Conservation (phyloP, 345 rosid genomes). For the Pelargonium nanum region DNA sequence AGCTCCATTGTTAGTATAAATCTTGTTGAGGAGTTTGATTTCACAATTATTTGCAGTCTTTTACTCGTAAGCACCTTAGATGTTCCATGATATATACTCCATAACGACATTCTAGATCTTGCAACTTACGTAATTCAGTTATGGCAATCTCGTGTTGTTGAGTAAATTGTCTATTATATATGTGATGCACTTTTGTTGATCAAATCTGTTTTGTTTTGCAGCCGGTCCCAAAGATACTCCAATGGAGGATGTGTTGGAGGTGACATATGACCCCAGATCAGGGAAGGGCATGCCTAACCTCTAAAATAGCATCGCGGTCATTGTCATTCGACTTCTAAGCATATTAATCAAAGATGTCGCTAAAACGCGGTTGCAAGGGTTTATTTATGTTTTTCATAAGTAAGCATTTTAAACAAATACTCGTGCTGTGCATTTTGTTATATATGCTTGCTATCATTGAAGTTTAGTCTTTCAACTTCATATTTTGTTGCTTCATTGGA, state of each 20-base stretch:
- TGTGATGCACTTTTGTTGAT: slow-evolving; percentile 7
- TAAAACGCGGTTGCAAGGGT: neutral
- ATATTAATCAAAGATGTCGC: neutral
- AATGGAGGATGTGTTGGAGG: slow-evolving; percentile 63
- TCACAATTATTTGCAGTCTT: neutral
- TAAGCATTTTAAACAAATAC: too few species aligned
- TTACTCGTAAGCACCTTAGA: neutral
- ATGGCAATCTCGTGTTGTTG: too few species aligned
- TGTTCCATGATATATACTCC: neutral
- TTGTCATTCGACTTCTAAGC: neutral
- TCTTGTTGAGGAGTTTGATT: too few species aligned
- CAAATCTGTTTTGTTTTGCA: slow-evolving; percentile 18
- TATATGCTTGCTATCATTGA: too few species aligned
- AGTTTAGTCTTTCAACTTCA: too few species aligned
- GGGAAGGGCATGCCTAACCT: slow-evolving; percentile 98
- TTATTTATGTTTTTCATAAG: too few species aligned
- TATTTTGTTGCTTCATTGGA: too few species aligned
- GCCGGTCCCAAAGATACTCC: slow-evolving; percentile 94
- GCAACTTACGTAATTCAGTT: too few species aligned
- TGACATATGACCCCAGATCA: slow-evolving; percentile 67
- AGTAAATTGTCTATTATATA: neutral
- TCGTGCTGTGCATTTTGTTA: too few species aligned
- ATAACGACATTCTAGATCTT: too few species aligned
- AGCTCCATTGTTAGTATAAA: too few species aligned
- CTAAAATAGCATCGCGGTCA: slow-evolving; percentile 11